Evolutionary conservation across 2,329 filamentous ascomycete genomes (phyloP), one percentile per base, ranked within the genome.

Genomic region (Epichloe elymi): DNA sequence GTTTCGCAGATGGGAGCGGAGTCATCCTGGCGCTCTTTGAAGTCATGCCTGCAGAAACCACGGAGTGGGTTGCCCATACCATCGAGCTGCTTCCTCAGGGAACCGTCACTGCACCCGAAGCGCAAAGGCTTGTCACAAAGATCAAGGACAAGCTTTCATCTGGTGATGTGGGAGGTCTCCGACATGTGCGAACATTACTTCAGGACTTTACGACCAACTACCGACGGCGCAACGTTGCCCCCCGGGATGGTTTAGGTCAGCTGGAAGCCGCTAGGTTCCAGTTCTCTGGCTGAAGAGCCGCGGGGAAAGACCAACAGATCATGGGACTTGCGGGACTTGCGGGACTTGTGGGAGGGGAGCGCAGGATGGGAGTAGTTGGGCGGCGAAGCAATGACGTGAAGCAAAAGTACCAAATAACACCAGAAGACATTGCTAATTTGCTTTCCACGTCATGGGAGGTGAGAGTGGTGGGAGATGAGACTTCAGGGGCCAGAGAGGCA

Each of bases 201-300:
- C 93, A 97, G 70, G 94, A 98, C 68, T 98, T 98, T 65, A 97
- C 93, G 23, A 95, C 91, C 65, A 87, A 83, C 33, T 98, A 98
- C 67, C 82, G 94, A 48, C 78, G 94, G 63, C 79, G 94, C 55
- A 96, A 98, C 62, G 87, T 98, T 45, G 91, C 93, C n/a, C n/a
- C 93, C 6, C 75, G 91, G 54, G 91, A 97, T 64, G 91, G 91
- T 1, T 73, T 97, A 41, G 91, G 91, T 3, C 79, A 88, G 63
- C 72, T 97, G 52, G 89, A 95, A 69, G 88, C 89, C 23, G 82
- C 85, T 20, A 81, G 86, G 56, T 97, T 97, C 71, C 85, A 87
- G 59, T 97, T 95, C 50, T 64, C 63, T n/a, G 68, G 68, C 48
- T 71, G 56, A 64, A 51, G 50, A 51, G 50, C 23, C 5, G 20